These are phyloP conservation scores for Houttuynia cordata DNA, from an alignment of 164 flowering plant species.

Conservation along the genomic window DNA sequence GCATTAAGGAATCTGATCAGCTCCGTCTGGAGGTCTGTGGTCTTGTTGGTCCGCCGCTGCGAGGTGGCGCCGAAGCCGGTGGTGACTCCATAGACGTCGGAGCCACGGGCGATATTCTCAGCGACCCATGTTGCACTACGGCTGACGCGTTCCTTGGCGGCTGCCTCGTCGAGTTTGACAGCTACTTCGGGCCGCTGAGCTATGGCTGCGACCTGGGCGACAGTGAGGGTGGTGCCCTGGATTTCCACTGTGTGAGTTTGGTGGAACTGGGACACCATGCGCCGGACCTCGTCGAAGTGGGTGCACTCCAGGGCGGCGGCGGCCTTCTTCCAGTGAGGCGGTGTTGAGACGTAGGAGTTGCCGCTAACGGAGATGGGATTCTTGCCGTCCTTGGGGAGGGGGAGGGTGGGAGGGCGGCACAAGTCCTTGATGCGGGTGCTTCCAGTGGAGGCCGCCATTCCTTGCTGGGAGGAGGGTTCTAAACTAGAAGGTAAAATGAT, in stretches of 20 bases:
- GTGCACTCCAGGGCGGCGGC: conserved; percentile 23
- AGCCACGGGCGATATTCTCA: conserved; percentile 27
- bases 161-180: conserved; percentile 24
- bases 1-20: conserved; percentile 42
- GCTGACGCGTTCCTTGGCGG: conserved; percentile 26
- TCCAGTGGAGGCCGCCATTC: conserved; percentile 1
- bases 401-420: conserved; percentile 13
- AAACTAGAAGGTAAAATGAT: too few species aligned
- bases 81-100: conserved; percentile 40
- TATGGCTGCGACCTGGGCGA: conserved; percentile 39
- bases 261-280: conserved; percentile 28
- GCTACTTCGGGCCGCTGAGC: conserved; percentile 22
- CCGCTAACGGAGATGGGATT: conserved; percentile 11
- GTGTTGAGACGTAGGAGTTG: conserved; percentile 3
- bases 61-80: conserved; percentile 50
- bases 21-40: conserved; percentile 37
- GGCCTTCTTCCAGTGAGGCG: conserved; percentile 37
- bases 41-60: conserved; percentile 29
- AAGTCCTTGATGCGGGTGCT: conserved; percentile 7
- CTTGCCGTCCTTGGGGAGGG: conserved; percentile 8
- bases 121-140: conserved; percentile 37
- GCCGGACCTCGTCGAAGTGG: conserved; percentile 34
- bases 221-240: conserved; percentile 34
- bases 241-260: conserved; percentile 21
- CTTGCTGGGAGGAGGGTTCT: background rate